These are phyloP conservation scores for Stellera chamaejasme DNA, from an alignment of 345 rosid genomes.

Conservation along the genomic window DNA sequence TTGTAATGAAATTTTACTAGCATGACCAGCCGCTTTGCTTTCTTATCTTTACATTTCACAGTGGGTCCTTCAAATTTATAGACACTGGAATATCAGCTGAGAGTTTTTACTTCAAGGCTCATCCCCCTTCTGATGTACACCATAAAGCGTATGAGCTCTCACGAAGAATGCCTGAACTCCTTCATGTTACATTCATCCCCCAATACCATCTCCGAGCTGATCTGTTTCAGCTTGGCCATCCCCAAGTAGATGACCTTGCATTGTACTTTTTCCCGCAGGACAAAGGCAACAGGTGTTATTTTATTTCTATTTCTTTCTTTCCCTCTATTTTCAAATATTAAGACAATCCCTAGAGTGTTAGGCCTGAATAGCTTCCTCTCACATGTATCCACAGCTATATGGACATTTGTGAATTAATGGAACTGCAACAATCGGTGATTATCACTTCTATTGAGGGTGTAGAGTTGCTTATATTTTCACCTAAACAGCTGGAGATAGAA, in stretches of 20 bases:
- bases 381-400: conserved; percentile 17
- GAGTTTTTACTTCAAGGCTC: conserved; percentile 42
- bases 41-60: conserved; percentile 20
- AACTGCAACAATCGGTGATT: conserved; percentile 24
- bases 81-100: conserved; percentile 18
- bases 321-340: conserved; percentile 6
- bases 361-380: conserved; percentile 4
- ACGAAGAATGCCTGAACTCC: conserved; percentile 32
- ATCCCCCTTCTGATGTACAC: conserved; percentile 30
- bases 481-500: conserved; percentile 37
- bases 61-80: conserved; percentile 44
- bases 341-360: neutral
- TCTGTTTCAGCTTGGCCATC: conserved; percentile 22
- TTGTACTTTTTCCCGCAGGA: conserved; percentile 46
- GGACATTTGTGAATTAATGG: conserved; percentile 30
- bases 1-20: neutral
- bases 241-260: conserved; percentile 36
- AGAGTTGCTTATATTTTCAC: conserved; percentile 55
- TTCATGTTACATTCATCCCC: conserved; percentile 44
- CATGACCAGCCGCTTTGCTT: conserved; percentile 8
- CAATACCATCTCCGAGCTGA: conserved; percentile 14
- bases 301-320: neutral
- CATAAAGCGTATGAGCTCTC: conserved; percentile 35
- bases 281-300: conserved; percentile 36
- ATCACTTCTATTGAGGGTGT: conserved; percentile 33